phyloP scores from a whole-genome alignment of 2,329 filamentous ascomycete genomes.

The Aspergillus latus region DNA sequence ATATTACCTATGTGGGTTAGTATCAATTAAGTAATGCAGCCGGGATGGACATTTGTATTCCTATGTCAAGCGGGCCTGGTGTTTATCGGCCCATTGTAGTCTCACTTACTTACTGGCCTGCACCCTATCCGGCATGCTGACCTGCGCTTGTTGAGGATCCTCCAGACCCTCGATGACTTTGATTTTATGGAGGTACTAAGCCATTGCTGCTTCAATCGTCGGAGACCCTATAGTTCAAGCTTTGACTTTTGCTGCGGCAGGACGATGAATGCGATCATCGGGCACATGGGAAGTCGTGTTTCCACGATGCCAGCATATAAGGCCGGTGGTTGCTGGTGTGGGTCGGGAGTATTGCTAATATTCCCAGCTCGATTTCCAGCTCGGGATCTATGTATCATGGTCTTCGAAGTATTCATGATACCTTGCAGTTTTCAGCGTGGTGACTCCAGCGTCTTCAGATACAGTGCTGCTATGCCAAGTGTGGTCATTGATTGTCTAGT shows the following conservation, averaged over 20 bases:
- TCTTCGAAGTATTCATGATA: too few relatives aligned
- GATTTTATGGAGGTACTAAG: conserved; percentile 30
- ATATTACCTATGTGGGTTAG: conserved; percentile 61
- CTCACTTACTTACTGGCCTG: conserved; percentile 17
- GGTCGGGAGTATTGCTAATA: too few relatives aligned
- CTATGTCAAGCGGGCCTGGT: conserved; percentile 50
- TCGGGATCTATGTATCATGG: too few relatives aligned
- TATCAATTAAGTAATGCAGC: conserved; percentile 56
- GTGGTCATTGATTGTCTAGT: too few relatives aligned
- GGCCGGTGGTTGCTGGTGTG: too few relatives aligned
- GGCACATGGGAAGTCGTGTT: conserved; percentile 13
- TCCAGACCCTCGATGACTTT: too few relatives aligned
- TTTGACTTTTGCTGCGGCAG: conserved; percentile 29
- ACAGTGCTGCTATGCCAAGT: too few relatives aligned
- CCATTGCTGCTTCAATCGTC: conserved; percentile 29
- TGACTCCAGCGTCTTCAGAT: too few relatives aligned
- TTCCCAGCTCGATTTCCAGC: too few relatives aligned
- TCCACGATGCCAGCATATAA: too few relatives aligned
- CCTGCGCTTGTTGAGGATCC: conserved; percentile 18
- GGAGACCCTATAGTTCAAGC: conserved; percentile 33
- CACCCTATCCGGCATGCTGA: neutral
- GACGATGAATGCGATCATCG: too few relatives aligned
- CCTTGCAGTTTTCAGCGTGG: too few relatives aligned
- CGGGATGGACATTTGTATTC: conserved; percentile 62
- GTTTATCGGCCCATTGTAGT: conserved; percentile 42